These are phyloP conservation scores for Magnusiomyces paraingens DNA, from an alignment of 1,139 yeast species.

Conservation along the genomic window DNA sequence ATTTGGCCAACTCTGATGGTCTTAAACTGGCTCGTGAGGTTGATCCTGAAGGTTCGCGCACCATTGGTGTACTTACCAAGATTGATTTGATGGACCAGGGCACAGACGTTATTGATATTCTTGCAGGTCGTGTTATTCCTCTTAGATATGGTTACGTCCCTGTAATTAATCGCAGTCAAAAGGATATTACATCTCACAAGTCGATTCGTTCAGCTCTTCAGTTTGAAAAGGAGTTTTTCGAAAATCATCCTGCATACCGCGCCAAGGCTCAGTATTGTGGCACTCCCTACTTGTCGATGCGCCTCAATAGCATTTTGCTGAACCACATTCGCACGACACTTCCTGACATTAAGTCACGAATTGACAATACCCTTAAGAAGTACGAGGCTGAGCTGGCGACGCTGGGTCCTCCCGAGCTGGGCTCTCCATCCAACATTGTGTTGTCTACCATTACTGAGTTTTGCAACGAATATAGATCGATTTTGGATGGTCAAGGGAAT, in stretches of 20 bases:
- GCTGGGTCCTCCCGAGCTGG: conserved; percentile 72
- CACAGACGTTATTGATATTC: conserved; percentile 95
- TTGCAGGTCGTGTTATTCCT: conserved; percentile 95
- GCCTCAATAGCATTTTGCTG: conserved; percentile 79
- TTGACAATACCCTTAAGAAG: conserved; percentile 82
- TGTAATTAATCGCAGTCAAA: conserved; percentile 95
- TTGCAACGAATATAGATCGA: conserved; percentile 88
- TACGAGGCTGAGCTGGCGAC: conserved; percentile 71
- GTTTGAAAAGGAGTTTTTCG: conserved; percentile 75
- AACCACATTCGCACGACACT: conserved; percentile 91
- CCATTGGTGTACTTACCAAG: conserved; percentile 94
- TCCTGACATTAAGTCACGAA: conserved; percentile 90
- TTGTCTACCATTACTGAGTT: conserved; percentile 91
- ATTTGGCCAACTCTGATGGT: conserved; percentile 96
- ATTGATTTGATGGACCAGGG: conserved; percentile 98
- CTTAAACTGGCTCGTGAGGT: conserved; percentile 94
- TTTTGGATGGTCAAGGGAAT: conserved; percentile 87
- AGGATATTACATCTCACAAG: conserved; percentile 81
- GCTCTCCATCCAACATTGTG: conserved; percentile 84
- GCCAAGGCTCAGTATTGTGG: conserved; percentile 92
- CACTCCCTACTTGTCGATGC: conserved; percentile 92
- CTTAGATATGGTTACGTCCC: conserved; percentile 95
- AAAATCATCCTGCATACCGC: conserved; percentile 90
- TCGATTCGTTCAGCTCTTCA: conserved; percentile 83
- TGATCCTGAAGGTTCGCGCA: conserved; percentile 94